Conservation (phyloP, 1,284 basidiomycete species). For the Irpex sp. region DNA sequence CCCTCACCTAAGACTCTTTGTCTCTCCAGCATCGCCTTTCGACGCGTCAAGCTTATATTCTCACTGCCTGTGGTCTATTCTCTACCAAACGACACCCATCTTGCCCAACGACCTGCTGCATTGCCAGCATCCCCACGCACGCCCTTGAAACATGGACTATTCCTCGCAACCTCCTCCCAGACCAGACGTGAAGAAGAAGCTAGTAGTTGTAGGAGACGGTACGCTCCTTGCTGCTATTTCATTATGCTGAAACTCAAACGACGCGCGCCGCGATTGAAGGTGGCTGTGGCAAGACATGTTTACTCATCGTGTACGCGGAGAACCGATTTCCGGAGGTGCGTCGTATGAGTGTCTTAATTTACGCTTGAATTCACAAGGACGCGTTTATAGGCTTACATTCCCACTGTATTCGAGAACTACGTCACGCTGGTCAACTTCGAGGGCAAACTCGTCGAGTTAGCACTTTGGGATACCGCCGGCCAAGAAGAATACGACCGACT, state of each 20-base stretch:
- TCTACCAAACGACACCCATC: neutral
- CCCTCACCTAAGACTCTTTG: neutral
- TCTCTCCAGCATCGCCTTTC: neutral
- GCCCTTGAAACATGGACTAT: constrained; percentile 8
- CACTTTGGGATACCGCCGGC: constrained; percentile 97
- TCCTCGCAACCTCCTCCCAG: constrained; percentile 36
- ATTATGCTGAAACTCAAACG: constrained; percentile 11
- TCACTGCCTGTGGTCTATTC: neutral
- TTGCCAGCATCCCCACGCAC: neutral
- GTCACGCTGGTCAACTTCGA: constrained; percentile 89
- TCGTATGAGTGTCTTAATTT: constrained; percentile 2
- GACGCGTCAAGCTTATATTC: neutral
- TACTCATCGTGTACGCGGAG: constrained; percentile 94
- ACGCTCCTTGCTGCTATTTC: constrained; percentile 39
- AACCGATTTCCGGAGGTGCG: constrained; percentile 96
- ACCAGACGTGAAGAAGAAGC: constrained; percentile 84
- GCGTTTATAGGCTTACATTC: constrained; percentile 80
- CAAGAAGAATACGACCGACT: constrained; percentile 98
- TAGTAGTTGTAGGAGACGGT: constrained; percentile 90
- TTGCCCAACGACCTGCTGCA: neutral
- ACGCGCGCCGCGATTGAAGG: constrained; percentile 35
- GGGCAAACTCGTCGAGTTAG: constrained; percentile 88
- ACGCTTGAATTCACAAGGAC: neutral
- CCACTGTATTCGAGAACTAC: constrained; percentile 98
- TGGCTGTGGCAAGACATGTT: constrained; percentile 87